Conservation (phyloP, 2,329 filamentous ascomycete genomes). For the Trichoderma cornu-damae region DNA sequence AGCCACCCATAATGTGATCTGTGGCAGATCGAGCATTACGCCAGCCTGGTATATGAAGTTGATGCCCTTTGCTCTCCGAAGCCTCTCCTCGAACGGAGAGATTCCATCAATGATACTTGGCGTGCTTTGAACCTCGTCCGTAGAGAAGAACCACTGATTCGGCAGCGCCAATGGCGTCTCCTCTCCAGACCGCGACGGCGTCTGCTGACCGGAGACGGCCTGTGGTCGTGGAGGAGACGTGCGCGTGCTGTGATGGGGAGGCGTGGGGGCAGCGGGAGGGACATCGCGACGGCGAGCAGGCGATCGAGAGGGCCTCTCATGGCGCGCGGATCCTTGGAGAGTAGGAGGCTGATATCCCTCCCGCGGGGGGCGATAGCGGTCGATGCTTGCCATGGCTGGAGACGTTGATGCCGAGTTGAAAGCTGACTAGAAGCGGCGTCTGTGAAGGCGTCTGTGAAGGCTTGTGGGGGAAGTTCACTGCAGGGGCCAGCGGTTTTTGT, state of each 20-base stretch:
- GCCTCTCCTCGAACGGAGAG: conserved; percentile 67
- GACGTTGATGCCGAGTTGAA: conserved; percentile 26
- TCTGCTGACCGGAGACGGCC: conserved; percentile 39
- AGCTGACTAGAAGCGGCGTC: conserved; percentile 21
- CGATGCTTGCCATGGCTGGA: conserved; percentile 53
- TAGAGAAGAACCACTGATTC: conserved; percentile 83
- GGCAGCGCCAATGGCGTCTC: conserved; percentile 35
- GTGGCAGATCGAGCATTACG: conserved; percentile 84
- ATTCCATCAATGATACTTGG: conserved; percentile 84
- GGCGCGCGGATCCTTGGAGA: conserved; percentile 36
- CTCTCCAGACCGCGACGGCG: conserved; percentile 38
- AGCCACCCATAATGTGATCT: conserved; percentile 86
- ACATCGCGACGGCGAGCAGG: conserved; percentile 51
- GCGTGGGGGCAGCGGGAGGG: conserved; percentile 57
- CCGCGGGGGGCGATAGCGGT: conserved; percentile 52
- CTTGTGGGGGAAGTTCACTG: conserved; percentile 25
- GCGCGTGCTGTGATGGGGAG: conserved; percentile 51
- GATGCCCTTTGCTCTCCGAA: conserved; percentile 80
- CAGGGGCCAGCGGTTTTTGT: not conserved
- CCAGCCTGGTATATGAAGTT: conserved; percentile 96
- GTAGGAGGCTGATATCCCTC: conserved; percentile 54
- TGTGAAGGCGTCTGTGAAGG: conserved; percentile 20
- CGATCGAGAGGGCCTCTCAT: conserved; percentile 46
- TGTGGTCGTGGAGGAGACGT: conserved; percentile 51
- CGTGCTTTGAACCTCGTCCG: conserved; percentile 73